Evolutionary conservation across 2,329 filamentous ascomycete genomes (phyloP).

Genomic region (Cercospora citrullina): DNA sequence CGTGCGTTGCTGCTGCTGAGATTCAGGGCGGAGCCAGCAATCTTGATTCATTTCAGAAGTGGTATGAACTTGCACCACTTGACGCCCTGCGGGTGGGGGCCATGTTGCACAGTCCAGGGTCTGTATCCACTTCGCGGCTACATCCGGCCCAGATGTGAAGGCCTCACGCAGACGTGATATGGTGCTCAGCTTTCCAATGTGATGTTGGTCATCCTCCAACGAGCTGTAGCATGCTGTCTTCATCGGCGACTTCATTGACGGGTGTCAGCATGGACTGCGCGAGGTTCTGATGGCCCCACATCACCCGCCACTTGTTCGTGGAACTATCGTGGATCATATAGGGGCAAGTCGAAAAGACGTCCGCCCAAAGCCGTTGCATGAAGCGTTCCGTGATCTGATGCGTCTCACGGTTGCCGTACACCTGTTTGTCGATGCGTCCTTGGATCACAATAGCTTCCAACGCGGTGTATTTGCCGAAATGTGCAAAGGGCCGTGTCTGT

Average conservation of each 20-base stretch:
- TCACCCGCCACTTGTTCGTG: conserved; percentile 3
- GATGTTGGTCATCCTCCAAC: neutral
- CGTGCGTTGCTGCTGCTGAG: neutral
- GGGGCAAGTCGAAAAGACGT: conserved; percentile 39
- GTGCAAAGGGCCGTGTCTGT: neutral
- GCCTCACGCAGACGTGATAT: neutral
- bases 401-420: conserved; percentile 26
- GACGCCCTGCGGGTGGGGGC: neutral
- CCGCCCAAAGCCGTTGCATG: conserved; percentile 50
- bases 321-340: conserved; percentile 5
- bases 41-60: neutral
- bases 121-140: neutral
- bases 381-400: conserved; percentile 45
- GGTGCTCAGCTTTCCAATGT: neutral
- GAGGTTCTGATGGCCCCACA: conserved; percentile 11
- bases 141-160: neutral
- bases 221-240: neutral
- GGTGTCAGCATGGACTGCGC: neutral
- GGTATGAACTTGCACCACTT: conserved; percentile 44
- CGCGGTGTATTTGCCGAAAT: conserved; percentile 20
- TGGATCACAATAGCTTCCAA: conserved; percentile 27
- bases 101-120: neutral
- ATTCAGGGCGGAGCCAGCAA: neutral
- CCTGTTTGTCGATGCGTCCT: conserved; percentile 13
- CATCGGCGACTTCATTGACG: neutral